Base-by-base conservation (phyloP, 805 yeast species). In the Ogataea henricii region DNA sequence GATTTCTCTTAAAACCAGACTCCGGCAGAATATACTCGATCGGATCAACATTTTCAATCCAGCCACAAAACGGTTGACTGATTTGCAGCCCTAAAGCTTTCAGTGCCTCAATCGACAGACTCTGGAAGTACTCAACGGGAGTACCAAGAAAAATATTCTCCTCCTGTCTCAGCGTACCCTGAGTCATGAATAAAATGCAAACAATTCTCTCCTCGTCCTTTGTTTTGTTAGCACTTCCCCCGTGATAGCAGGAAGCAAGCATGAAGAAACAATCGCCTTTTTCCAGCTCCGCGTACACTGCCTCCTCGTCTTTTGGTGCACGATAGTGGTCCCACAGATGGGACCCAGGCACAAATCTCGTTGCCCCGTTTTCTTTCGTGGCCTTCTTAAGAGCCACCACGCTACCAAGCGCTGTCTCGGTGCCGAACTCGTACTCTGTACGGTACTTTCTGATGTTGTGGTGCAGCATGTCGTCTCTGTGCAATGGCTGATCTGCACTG, bases 301-400 rank as follows among this genome's bases (percentile, higher is more conserved):
- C 48, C 23, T 50, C 47, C 4, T 51, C 53, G 12, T 56, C 58
- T n/a, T 29, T 41, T 13, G 63, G 62, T 7, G 46, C 36, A 27
- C 53, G 48, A 16, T 41, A 52, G 23, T 45, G 49, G 23, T 47
- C 65, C 67, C 67, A 63, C 25, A 63, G 47, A 44, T 62, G 68
- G 14, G 64, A 57, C 3, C 66, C 65, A 12, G 66, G 65, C 43
- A 63, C 56, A 12, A 60, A 47, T 42, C 65, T 56, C 2, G 67
- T 63, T 18, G 65, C 68, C 14, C 66, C 67, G 45, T 63, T 63
- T 23, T 44, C 63, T 37, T 54, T 57, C 12, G 65, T 63, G 8
- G 64, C 44, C 34, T 53, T 56, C 14, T 53, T 60, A 5, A 51
- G 49, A 9, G 64, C 67, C 17, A 63, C 47, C 21, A 55, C 53